These are phyloP conservation scores for Fusarium guadeloupense DNA, from an alignment of 2,329 filamentous ascomycete genomes.

Conservation along the genomic window DNA sequence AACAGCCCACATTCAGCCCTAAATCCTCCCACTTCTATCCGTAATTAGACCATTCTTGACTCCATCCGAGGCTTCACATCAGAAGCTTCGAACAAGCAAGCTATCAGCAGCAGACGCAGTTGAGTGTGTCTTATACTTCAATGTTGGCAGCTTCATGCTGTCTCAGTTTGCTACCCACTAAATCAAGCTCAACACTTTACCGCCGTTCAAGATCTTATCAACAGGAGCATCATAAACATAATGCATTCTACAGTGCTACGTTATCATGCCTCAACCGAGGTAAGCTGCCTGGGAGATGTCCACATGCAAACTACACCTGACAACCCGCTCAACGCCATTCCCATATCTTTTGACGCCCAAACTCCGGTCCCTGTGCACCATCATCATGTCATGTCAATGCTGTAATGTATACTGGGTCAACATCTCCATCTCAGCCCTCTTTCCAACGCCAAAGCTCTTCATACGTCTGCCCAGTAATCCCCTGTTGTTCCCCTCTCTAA, in stretches of 20 bases:
- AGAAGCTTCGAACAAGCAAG: no score
- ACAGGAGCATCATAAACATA: not conserved
- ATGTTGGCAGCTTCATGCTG: slow-evolving; percentile 7
- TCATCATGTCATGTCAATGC: slow-evolving; percentile 12
- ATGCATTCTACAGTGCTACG: slow-evolving; percentile 1
- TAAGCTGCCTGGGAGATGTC: not conserved
- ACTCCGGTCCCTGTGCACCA: slow-evolving; percentile 13
- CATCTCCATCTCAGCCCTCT: slow-evolving; percentile 1
- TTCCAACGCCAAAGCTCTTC: slow-evolving; percentile 3
- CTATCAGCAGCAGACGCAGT: slow-evolving; percentile 1
- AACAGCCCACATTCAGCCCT: not conserved
- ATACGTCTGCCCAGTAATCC: slow-evolving; percentile 36
- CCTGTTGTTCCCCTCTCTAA: slow-evolving; percentile 56
- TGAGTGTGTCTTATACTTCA: no score
- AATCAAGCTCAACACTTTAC: slow-evolving; percentile 14
- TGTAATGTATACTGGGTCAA: not conserved
- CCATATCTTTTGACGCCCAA: slow-evolving; percentile 19
- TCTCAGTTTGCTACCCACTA: slow-evolving; percentile 6
- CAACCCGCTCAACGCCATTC: not conserved
- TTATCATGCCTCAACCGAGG: not conserved
- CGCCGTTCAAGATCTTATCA: not conserved
- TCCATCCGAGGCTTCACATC: slow-evolving; percentile 9
- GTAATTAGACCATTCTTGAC: not conserved
- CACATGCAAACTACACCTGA: not conserved
- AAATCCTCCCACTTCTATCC: not conserved